phyloP scores from a whole-genome alignment of 1,284 basidiomycete species.

The Ustilago shanxiensis region DNA sequence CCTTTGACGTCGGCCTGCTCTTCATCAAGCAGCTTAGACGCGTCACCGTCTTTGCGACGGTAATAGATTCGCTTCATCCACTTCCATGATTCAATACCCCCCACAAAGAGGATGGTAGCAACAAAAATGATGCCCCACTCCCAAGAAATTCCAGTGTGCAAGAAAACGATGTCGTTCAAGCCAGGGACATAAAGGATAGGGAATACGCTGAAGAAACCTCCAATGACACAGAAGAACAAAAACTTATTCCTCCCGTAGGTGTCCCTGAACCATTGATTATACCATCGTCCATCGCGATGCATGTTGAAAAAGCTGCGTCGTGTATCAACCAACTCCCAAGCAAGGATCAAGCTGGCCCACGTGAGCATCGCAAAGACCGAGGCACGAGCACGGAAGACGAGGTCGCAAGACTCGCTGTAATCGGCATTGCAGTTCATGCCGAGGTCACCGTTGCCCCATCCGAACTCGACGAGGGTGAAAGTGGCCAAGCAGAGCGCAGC shows the following conservation, averaged over 20 bases:
- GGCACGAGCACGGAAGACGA: constrained; percentile 70
- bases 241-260: constrained; percentile 65
- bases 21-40: constrained; percentile 38
- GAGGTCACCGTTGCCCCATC: constrained; percentile 61
- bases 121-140: constrained; percentile 70
- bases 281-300: constrained; percentile 53
- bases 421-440: constrained; percentile 68
- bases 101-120: constrained; percentile 58
- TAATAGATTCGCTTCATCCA: constrained; percentile 60
- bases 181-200: constrained; percentile 74
- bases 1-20: constrained; percentile 24
- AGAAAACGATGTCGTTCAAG: constrained; percentile 69
- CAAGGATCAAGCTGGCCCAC: constrained; percentile 69
- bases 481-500: constrained; percentile 74
- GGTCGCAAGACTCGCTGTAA: constrained; percentile 57
- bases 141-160: constrained; percentile 64
- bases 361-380: constrained; percentile 68
- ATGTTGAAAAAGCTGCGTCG: constrained; percentile 69
- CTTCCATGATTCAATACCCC: constrained; percentile 66
- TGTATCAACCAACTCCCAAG: constrained; percentile 69
- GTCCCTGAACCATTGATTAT: constrained; percentile 61
- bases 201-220: constrained; percentile 74
- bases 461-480: constrained; percentile 59
- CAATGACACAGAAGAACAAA: constrained; percentile 63
- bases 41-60: constrained; percentile 28